A percentile compares a stretch with the other conserved stretches of the same genome.
Conservation (phyloP, 257 asterid genomes). For the Plantago elongata region DNA sequence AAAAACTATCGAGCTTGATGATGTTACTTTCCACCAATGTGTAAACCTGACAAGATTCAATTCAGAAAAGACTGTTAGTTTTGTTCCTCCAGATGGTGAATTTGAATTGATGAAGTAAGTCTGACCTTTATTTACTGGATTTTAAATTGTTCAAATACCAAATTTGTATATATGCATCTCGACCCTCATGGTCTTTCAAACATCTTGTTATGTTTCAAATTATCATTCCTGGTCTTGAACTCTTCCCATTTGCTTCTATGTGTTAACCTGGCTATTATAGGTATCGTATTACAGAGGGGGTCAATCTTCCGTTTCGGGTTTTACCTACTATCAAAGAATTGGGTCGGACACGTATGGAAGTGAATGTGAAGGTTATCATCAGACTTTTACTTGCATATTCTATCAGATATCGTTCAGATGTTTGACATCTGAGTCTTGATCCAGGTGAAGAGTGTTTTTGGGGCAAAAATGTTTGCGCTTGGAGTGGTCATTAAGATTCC, state of each 20-base stretch:
- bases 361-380: conserved; percentile 86
- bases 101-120: conserved; percentile 99
- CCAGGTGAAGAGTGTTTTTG: conserved; percentile 98
- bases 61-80: conserved; percentile 96
- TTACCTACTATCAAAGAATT: conserved; percentile 97
- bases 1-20: conserved; percentile 98
- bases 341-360: conserved; percentile 99
- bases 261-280: conserved; percentile 35
- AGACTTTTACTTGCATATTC: conserved; percentile 14
- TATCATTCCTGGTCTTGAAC: not conserved
- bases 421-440: conserved; percentile 18
- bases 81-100: conserved; percentile 99
- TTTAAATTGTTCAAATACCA: not conserved
- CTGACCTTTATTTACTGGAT: not conserved
- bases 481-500: conserved; percentile 98
- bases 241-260: conserved; percentile 17
- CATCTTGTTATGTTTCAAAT: conserved; percentile 3
- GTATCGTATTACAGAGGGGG: conserved; percentile 98
- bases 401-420: not conserved
- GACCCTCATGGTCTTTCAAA: not conserved
- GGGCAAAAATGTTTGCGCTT: conserved; percentile 99
- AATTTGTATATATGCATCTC: not conserved
- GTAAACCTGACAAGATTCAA: conserved; percentile 98
- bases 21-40: conserved; percentile 98
- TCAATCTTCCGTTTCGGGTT: conserved; percentile 97